Evolutionary conservation across 306 rosid genomes (phyloP), one percentile per base, ranked within the genome.

Genomic region (Begonia fuchsioides): DNA sequence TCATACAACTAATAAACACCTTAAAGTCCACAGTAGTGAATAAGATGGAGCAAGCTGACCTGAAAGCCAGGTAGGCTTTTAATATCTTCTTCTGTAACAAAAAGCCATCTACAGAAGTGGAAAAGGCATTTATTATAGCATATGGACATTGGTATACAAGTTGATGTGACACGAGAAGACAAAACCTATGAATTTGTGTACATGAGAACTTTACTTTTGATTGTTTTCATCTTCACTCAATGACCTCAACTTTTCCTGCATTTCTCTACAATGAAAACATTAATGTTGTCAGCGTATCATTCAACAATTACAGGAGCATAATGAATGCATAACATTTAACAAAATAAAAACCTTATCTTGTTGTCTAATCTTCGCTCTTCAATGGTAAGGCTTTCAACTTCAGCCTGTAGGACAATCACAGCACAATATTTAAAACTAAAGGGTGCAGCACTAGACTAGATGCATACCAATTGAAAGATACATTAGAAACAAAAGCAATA

Each of bases 81-180:
- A 38, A 92, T 85, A 61, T 92, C 96, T 43, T 92, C 98, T 62
- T 92, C 95, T 1, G 94, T 82, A 45, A 92, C 94, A 64, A 77
- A 92, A 65, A 92, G 93, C 74, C 65, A 82, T 78, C 98, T 92
- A 63, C 9, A 41, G 38, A 53, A 13, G 47, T 15, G 64, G 57
- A 46, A 56, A 52, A 52, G 50, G 53, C 17, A 50, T 13, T 47
- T 59, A 15, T 44, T 52, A 39, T 13, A 26, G 35, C 39, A 12
- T 13, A 32, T 17, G 26, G 39, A 38, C 51, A 49, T 2, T 41
- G 9, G 9, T 1, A n/a, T n/a, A 41, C 14, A 5, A 10, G 9
- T 16, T 32, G 35, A 26, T 1, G 20, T 43, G 5, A 35, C 15
- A 50, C 51, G 52, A 51, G 43, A 55, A 54, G 58, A 50, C 44